A percentile compares a stretch with the other conserved stretches of the same genome.
These are phyloP conservation scores for Penicillium sp. DNA, from an alignment of 2,329 filamentous ascomycete genomes.

Conservation along the genomic window DNA sequence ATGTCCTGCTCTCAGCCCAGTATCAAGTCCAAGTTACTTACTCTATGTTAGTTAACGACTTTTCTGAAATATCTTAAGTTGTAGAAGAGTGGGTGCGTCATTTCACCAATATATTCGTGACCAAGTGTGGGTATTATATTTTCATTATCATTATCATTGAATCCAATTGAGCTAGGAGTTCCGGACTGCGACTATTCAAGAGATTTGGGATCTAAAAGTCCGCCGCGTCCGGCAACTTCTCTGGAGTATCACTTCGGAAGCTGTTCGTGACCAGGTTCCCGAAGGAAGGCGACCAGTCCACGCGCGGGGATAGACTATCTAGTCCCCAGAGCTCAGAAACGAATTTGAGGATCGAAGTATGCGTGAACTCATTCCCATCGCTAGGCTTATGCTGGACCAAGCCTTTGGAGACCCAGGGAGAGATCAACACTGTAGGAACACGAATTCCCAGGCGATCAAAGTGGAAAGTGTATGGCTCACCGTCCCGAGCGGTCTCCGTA, in stretches of 20 bases:
- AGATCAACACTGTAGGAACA: slow-evolving; percentile 31
- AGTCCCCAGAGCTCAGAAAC: slow-evolving; percentile 44
- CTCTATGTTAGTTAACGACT: too few relatives aligned
- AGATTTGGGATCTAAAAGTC: slow-evolving; percentile 16
- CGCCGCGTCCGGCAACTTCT: slow-evolving; percentile 22
- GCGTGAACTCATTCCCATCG: slow-evolving; percentile 42
- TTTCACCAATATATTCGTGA: too few relatives aligned
- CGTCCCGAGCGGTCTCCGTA: slow-evolving; percentile 28
- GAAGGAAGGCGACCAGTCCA: slow-evolving; percentile 40
- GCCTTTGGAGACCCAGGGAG: slow-evolving; percentile 43
- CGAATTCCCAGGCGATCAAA: slow-evolving; percentile 33
- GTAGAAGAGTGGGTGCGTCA: too few relatives aligned
- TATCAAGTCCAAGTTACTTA: too few relatives aligned
- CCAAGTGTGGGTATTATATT: neutral
- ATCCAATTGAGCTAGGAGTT: neutral
- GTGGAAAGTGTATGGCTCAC: slow-evolving; percentile 28
- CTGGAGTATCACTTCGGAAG: slow-evolving; percentile 26
- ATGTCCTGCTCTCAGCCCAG: neutral
- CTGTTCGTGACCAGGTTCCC: slow-evolving; percentile 26
- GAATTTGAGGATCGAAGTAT: slow-evolving; percentile 45
- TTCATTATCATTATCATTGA: neutral
- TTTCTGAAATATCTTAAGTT: neutral
- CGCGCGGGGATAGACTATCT: slow-evolving; percentile 37
- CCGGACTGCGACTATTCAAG: neutral
- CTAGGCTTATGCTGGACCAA: slow-evolving; percentile 39